Evolutionary conservation across 129 eudicot species (phyloP), one percentile per base, ranked within the genome.

Genomic region (Escallonia rubra): DNA sequence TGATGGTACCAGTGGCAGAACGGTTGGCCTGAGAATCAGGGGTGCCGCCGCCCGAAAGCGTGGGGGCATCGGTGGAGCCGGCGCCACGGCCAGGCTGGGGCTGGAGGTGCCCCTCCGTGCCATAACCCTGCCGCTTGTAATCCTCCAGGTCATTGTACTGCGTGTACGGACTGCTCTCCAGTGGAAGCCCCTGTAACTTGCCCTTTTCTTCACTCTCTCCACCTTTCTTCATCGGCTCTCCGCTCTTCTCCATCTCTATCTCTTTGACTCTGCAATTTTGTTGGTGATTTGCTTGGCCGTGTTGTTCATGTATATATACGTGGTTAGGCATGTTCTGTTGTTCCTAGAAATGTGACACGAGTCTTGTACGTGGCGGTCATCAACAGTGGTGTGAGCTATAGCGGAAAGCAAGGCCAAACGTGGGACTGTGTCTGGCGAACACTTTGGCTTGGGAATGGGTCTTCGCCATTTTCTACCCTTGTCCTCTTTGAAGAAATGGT

Each of bases 21-120:
- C 47, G 34, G 42, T 54, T 9, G 61, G 41, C 70, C 60, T 65
- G 76, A 60, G 76, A 50, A 52, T 71, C 41, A 51, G 76, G 12
- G 43, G 56, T 55, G 16, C 66, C 43, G 7, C 56, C 90, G 16
- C 86, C 83, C 12, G 61, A 52, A 0, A 64, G 64, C 4, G 98
- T 93, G 34, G 96, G 98, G 11, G 98, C 98, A 50, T 93, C 98
- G 71, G 95, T 86, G 76, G 90, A 79, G 54, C 71, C 83, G 41
- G 91, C 91, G 8, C 93, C 94, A 9, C 75, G 94, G 46, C 96
- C 93, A 13, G 73, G 79, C 53, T 83, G 10, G 4, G 83, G 82
- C 47, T 76, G 63, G 16, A 66, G 82, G 79, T 89, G 96, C 16
- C 96, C 96, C 2, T 86, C 74, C 0, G 90, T 67, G 23, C 96